A percentile compares a stretch with the other conserved stretches of the same genome.
phyloP scores from a whole-genome alignment of 305 asterid genomes.

The Solanum aculeatissimum region DNA sequence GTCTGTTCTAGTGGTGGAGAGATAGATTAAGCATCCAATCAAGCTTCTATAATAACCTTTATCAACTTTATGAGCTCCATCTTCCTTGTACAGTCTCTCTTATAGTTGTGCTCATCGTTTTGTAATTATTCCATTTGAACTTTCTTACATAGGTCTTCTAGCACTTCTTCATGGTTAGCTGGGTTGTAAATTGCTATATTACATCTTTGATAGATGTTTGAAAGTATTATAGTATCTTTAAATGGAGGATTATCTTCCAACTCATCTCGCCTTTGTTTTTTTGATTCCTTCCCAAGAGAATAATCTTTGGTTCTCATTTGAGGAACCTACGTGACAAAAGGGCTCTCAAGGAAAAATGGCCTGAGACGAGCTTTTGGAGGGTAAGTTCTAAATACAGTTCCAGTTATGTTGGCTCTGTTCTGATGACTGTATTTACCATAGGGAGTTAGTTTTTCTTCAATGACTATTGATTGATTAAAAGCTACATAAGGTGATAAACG shows the following conservation, averaged over 20 bases:
- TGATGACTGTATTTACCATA: background rate
- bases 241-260: background rate
- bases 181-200: background rate
- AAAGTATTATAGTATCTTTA: background rate
- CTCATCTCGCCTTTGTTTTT: background rate
- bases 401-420: background rate
- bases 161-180: background rate
- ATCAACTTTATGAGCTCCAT: background rate
- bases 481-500: background rate
- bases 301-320: background rate
- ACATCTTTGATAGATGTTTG: background rate
- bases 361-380: background rate
- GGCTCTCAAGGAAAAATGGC: background rate
- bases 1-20: too few relatives aligned
- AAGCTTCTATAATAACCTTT: too few relatives aligned
- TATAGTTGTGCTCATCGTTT: background rate
- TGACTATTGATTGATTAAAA: background rate
- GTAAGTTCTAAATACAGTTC: background rate
- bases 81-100: background rate
- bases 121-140: background rate
- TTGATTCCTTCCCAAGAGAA: background rate
- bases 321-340: background rate
- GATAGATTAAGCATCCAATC: too few relatives aligned
- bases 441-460: background rate
- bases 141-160: background rate